These are phyloP conservation scores for Penicillium parvum DNA, from an alignment of 495 filamentous ascomycete genomes.

Conservation along the genomic window DNA sequence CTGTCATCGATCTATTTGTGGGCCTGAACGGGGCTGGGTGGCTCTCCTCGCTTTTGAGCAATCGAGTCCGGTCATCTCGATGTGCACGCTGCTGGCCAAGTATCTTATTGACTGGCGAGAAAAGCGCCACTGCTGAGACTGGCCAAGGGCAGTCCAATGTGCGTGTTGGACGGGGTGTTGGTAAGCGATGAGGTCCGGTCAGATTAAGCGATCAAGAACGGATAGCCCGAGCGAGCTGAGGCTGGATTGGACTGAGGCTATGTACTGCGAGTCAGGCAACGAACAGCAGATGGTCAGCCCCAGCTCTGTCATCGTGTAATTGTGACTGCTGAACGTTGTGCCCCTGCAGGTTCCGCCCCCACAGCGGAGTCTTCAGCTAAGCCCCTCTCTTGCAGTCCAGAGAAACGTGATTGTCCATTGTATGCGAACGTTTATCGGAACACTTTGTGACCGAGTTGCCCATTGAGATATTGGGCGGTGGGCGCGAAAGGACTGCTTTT, in stretches of 20 bases:
- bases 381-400: no score
- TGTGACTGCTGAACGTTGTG: no score
- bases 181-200: conserved; percentile 13
- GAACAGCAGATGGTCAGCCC: neutral
- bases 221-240: conserved; percentile 6
- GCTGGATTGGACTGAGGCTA: neutral
- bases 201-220: conserved; percentile 4
- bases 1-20: neutral
- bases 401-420: no score
- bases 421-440: no score
- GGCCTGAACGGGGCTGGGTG: no score
- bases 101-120: neutral
- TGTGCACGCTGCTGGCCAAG: neutral
- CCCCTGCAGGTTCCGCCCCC: no score
- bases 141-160: neutral
- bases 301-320: no score
- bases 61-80: neutral
- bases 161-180: conserved; percentile 4
- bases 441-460: no score
- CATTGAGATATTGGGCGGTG: no score
- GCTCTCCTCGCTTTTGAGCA: no score
- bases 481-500: no score
- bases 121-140: neutral
- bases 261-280: neutral
- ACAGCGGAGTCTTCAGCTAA: no score